phyloP scores from a whole-genome alignment of 2,329 filamentous ascomycete genomes.

The Aspergillaceae sp. region DNA sequence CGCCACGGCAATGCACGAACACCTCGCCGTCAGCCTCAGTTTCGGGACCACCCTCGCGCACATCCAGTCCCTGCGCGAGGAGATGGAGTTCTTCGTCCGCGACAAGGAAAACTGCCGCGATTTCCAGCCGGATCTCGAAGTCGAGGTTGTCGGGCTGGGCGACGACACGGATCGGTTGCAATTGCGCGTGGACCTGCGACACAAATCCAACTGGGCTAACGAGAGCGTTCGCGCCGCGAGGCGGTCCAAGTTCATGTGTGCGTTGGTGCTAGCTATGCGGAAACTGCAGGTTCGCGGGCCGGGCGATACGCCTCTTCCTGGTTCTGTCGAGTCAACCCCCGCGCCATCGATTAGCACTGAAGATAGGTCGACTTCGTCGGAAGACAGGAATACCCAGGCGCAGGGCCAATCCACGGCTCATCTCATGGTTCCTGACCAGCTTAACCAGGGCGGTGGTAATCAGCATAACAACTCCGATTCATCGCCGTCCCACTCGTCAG shows the following conservation, averaged over 20 bases:
- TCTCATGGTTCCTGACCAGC: not conserved
- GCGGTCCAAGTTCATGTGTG: constrained; percentile 95
- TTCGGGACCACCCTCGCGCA: constrained; percentile 88
- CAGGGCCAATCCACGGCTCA: not conserved
- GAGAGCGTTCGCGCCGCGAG: constrained; percentile 71
- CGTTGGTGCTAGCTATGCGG: constrained; percentile 73
- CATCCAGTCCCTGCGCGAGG: constrained; percentile 70
- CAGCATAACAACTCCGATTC: no score
- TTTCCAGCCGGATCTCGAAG: constrained; percentile 74
- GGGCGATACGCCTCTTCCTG: constrained; percentile 54
- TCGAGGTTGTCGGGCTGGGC: constrained; percentile 69
- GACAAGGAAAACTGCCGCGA: constrained; percentile 80
- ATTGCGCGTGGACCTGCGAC: constrained; percentile 72
- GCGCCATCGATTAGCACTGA: constrained; percentile 36
- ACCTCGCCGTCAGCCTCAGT: constrained; percentile 67
- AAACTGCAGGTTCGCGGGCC: constrained; percentile 79
- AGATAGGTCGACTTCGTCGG: constrained; percentile 47
- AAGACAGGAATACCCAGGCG: constrained; percentile 4
- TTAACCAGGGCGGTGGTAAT: no score
- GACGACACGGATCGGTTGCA: constrained; percentile 83
- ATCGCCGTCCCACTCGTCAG: not conserved
- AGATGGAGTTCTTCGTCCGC: constrained; percentile 78
- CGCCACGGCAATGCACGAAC: constrained; percentile 84
- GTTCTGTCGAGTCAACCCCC: constrained; percentile 34
- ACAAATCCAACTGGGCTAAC: constrained; percentile 91